Evolutionary conservation across 805 yeast genomes (phyloP), one percentile per base, ranked within the genome.

Genomic region (Dipodascus geniculatus): DNA sequence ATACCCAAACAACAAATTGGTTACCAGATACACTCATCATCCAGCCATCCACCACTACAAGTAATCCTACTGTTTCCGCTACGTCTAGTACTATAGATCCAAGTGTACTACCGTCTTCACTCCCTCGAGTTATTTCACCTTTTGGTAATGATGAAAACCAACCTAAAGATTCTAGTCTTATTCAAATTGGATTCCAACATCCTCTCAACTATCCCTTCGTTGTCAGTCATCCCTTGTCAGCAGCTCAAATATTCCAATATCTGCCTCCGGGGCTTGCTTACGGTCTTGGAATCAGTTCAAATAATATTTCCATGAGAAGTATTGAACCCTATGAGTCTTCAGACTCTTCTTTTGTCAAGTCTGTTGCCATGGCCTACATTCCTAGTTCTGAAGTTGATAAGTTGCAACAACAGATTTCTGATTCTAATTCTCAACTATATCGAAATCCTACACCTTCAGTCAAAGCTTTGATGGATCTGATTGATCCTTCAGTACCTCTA

Each of bases 281-380:
- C 62, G 90, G 96, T 54, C 82, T 87, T 60, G 65, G 70, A 14
- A 61, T 66, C 17, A 66, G 64, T 50, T 59, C 64, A 19, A 57
- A 61, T 20, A 64, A 77, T 3, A 78, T 87, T 22, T 66, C 80
- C 6, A 87, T 90, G 58, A 71, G 73, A 55, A 79, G 83, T 65
- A 75, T 91, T 61, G 81, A 83, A 56, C 98, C 98, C 42, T 85
- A 81, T 64, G 75, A 82, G n/a, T 77, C 87, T 1, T 54, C 72
- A 1, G 70, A 68, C 16, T 73, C 74, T 50, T 72, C 72, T 50
- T 91, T 87, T 67, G 77, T 88, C 56, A 87, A 87, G 53, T 85
- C 97, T 0, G 86, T 90, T 56, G 98, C 97, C 4, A 85, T 85
- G 66, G 84, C 87, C 53, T 88, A 85, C 65, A 84, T 88, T 71